phyloP scores from a whole-genome alignment of 176 grass and related monocot genomes.

The Dactylis glomerata region DNA sequence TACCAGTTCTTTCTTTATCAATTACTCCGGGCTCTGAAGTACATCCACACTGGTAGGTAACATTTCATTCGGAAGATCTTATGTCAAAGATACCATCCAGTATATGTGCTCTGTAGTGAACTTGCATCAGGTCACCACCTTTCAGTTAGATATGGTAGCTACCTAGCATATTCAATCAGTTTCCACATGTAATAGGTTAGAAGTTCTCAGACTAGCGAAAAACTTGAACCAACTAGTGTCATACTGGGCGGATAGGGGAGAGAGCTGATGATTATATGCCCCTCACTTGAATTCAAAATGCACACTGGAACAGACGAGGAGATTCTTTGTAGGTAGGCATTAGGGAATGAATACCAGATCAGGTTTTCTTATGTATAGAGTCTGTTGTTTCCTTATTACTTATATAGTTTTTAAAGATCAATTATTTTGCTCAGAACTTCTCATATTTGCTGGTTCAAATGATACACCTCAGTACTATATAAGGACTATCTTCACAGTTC shows the following conservation, averaged over 20 bases:
- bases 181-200: not conserved
- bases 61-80: not conserved
- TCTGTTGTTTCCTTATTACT: not conserved
- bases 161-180: not conserved
- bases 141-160: conserved; percentile 8
- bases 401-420: not conserved
- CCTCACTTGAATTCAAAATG: not conserved
- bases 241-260: not conserved
- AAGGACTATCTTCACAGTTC: not conserved
- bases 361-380: not conserved
- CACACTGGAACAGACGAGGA: not conserved
- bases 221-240: not conserved
- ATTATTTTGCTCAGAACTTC: conserved; percentile 1
- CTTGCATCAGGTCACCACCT: not conserved
- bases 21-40: conserved; percentile 95
- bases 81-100: not conserved
- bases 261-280: not conserved
- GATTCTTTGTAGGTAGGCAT: not conserved
- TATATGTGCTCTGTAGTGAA: conserved; percentile 15
- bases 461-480: not conserved
- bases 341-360: not conserved
- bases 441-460: conserved; percentile 5
- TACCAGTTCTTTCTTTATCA: conserved; percentile 99
- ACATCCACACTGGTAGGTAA: conserved; percentile 85
- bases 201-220: not conserved